phyloP scores from a whole-genome alignment of 2,329 filamentous ascomycete species.

The Sclerotinia subarctica region DNA sequence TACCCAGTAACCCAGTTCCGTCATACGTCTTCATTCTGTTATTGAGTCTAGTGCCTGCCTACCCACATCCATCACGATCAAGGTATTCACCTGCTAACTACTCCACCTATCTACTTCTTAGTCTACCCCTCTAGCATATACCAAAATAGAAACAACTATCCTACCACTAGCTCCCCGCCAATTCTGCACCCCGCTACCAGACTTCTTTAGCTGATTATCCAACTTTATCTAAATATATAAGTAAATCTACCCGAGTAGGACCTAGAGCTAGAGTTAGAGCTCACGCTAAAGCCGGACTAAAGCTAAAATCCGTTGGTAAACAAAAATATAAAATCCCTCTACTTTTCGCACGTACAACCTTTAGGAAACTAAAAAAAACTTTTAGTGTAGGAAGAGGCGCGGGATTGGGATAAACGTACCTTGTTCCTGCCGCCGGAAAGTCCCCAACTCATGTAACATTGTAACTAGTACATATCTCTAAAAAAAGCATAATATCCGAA shows the following conservation, averaged over 20 bases:
- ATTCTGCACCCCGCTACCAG: background rate
- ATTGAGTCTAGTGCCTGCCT: background rate
- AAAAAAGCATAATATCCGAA: too few species aligned
- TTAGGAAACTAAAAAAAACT: background rate
- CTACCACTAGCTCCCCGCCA: background rate
- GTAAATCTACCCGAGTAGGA: background rate
- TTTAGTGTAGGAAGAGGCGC: too few species aligned
- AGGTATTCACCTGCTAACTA: background rate
- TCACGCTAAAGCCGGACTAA: background rate
- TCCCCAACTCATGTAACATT: too few species aligned
- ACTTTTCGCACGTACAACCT: background rate
- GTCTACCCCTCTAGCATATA: background rate
- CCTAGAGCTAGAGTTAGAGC: background rate
- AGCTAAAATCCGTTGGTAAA: background rate
- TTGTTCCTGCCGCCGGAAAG: too few species aligned
- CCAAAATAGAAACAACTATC: background rate
- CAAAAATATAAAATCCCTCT: background rate
- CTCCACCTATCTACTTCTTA: background rate
- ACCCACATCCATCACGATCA: background rate
- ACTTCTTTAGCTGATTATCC: background rate
- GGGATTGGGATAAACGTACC: too few species aligned
- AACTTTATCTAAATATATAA: background rate
- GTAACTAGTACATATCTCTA: too few species aligned
- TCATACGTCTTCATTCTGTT: background rate
- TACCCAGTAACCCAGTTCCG: background rate